Evolutionary conservation across 2,329 filamentous ascomycete genomes (phyloP).

Genomic region (Penicillium sp.): DNA sequence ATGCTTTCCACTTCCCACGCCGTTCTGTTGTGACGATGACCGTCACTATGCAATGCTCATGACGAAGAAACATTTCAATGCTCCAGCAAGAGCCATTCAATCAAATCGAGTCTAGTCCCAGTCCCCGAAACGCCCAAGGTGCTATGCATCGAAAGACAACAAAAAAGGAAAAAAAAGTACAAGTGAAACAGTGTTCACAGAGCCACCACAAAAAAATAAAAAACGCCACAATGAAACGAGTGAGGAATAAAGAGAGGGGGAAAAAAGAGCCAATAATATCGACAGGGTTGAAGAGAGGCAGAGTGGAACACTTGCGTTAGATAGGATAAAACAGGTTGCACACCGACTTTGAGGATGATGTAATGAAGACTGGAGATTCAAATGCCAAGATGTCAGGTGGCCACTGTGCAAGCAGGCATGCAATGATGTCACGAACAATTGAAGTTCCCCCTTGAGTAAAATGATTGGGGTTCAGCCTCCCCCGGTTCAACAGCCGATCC

Average conservation of each 20-base stretch:
- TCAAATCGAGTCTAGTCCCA: slow-evolving; percentile 38
- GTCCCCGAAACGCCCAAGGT: slow-evolving; percentile 37
- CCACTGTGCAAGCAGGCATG: slow-evolving; percentile 25
- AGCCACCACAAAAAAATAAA: slow-evolving; percentile 13
- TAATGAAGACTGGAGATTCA: slow-evolving; percentile 6
- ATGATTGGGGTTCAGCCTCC: slow-evolving; percentile 12
- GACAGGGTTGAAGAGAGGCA: slow-evolving; percentile 15
- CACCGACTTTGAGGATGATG: slow-evolving; percentile 17
- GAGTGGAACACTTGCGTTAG: slow-evolving; percentile 6
- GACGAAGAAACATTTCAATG: slow-evolving; percentile 35
- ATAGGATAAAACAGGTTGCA: slow-evolving; percentile 8
- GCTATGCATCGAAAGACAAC: slow-evolving; percentile 38
- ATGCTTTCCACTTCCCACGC: slow-evolving; percentile 32
- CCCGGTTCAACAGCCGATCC: slow-evolving; percentile 7
- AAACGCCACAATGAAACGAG: slow-evolving; percentile 14
- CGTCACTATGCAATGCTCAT: slow-evolving; percentile 27
- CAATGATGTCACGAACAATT: slow-evolving; percentile 31
- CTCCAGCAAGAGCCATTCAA: slow-evolving; percentile 31
- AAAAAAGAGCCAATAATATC: slow-evolving; percentile 17
- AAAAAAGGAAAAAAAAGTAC: slow-evolving; percentile 22
- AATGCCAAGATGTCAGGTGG: slow-evolving; percentile 26
- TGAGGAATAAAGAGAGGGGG: not conserved
- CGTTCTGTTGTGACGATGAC: slow-evolving; percentile 32
- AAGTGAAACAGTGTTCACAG: slow-evolving; percentile 19
- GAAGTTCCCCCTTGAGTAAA: slow-evolving; percentile 16